Conservation (phyloP, 2,329 filamentous ascomycete species). For the Davidsoniella virescens region DNA sequence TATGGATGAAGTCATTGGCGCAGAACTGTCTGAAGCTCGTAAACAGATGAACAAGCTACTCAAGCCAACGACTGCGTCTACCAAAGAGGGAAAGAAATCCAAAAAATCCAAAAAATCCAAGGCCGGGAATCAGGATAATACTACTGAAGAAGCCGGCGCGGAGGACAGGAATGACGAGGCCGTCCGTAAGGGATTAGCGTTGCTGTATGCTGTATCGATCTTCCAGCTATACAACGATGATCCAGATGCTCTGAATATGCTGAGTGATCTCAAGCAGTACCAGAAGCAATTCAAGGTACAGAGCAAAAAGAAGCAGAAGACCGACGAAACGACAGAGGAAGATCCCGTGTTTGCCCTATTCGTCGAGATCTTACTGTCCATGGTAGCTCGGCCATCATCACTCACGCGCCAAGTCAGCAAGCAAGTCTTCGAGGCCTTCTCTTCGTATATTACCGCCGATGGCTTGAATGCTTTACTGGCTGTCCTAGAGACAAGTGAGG, state of each 20-base stretch:
- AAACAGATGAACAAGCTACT: constrained; percentile 36
- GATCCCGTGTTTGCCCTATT: constrained; percentile 34
- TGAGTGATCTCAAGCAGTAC: constrained; percentile 67
- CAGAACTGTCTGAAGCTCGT: constrained; percentile 35
- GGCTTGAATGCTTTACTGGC: constrained; percentile 51
- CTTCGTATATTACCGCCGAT: constrained; percentile 53
- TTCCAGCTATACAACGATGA: constrained; percentile 85
- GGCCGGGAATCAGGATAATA: background rate
- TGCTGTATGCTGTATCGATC: constrained; percentile 71
- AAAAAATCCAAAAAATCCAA: constrained; percentile 4
- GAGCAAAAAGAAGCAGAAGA: constrained; percentile 31
- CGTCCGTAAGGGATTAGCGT: constrained; percentile 48
- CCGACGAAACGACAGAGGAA: constrained; percentile 32
- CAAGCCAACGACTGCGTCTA: constrained; percentile 22
- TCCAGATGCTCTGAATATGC: constrained; percentile 63
- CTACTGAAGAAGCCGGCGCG: constrained; percentile 12
- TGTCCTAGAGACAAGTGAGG: constrained; percentile 66
- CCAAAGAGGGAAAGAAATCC: constrained; percentile 15
- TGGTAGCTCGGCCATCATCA: constrained; percentile 70
- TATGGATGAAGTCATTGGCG: constrained; percentile 39
- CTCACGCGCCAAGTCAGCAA: constrained; percentile 75
- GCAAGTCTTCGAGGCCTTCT: constrained; percentile 75
- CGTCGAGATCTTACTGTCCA: constrained; percentile 78
- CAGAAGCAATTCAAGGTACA: constrained; percentile 46
- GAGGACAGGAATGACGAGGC: constrained; percentile 21